Conservation (phyloP, 106 monocot genomes). For the Dactylorhiza incarnata region DNA sequence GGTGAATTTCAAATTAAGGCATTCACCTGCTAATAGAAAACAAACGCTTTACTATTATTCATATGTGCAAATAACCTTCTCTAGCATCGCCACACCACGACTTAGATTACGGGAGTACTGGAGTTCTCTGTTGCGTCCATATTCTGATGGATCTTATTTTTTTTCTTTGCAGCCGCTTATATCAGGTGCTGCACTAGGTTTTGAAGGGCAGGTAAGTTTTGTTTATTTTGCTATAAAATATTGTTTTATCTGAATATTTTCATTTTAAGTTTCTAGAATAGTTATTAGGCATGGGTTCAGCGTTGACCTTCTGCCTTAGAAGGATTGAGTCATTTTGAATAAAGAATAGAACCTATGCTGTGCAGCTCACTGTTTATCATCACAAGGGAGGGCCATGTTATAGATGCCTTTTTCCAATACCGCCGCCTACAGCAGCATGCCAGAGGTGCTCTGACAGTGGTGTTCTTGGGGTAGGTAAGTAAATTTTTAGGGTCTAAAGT, state of each 20-base stretch:
- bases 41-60: background rate
- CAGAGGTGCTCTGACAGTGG: slow-evolving; percentile 99
- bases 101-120: background rate
- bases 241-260: background rate
- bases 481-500: background rate
- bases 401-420: slow-evolving; percentile 94
- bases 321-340: background rate
- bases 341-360: background rate
- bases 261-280: background rate
- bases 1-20: background rate
- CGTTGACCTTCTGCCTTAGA: background rate
- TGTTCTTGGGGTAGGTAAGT: slow-evolving; percentile 98
- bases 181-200: slow-evolving; percentile 91
- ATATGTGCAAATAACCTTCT: background rate
- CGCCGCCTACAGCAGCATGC: slow-evolving; percentile 89
- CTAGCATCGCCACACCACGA: background rate
- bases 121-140: background rate
- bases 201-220: slow-evolving; percentile 87
- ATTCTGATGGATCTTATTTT: background rate
- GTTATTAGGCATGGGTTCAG: background rate
- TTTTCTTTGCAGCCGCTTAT: slow-evolving; percentile 73
- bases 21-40: background rate
- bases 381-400: slow-evolving; percentile 94
- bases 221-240: background rate
- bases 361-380: slow-evolving; percentile 94